phyloP scores from a whole-genome alignment of 345 rosid species.

The Populus pruinosa region DNA sequence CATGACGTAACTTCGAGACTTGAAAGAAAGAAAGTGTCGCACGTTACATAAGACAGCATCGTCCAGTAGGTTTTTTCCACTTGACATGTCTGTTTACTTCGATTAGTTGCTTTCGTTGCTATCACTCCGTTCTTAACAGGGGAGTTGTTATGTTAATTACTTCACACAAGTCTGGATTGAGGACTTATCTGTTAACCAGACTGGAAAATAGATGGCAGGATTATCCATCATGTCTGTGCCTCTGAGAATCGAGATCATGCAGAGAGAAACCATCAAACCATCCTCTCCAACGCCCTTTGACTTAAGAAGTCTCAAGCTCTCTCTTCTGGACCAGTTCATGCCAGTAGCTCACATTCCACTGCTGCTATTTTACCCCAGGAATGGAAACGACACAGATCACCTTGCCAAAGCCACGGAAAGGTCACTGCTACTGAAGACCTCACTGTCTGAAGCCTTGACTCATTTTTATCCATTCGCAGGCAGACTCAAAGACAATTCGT shows the following conservation, averaged over 20 bases:
- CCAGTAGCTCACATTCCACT: neutral
- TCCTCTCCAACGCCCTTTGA: constrained; percentile 4
- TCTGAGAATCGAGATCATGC: neutral
- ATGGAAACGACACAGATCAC: too few relatives aligned
- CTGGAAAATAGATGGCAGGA: too few relatives aligned
- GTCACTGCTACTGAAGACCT: constrained; percentile 5
- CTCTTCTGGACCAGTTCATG: constrained; percentile 6
- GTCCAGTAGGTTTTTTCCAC: too few relatives aligned
- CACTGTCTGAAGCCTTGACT: constrained; percentile 11
- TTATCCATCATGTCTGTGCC: neutral
- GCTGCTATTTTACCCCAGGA: neutral
- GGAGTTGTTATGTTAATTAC: too few relatives aligned
- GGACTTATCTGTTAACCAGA: too few relatives aligned
- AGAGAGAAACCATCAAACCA: constrained; percentile 10
- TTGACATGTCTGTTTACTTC: too few relatives aligned
- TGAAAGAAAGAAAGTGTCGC: too few relatives aligned
- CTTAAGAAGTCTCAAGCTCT: constrained; percentile 2
- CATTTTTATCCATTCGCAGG: constrained; percentile 17
- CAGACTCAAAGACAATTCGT: constrained; percentile 11
- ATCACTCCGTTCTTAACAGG: too few relatives aligned
- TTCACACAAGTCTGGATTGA: too few relatives aligned
- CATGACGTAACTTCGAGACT: too few relatives aligned
- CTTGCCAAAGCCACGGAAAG: constrained; percentile 1
- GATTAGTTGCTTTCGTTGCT: too few relatives aligned
- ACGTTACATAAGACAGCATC: too few relatives aligned